phyloP scores from a whole-genome alignment of 139 green algal genomes.

The Deuterostichococcus epilithicus region DNA sequence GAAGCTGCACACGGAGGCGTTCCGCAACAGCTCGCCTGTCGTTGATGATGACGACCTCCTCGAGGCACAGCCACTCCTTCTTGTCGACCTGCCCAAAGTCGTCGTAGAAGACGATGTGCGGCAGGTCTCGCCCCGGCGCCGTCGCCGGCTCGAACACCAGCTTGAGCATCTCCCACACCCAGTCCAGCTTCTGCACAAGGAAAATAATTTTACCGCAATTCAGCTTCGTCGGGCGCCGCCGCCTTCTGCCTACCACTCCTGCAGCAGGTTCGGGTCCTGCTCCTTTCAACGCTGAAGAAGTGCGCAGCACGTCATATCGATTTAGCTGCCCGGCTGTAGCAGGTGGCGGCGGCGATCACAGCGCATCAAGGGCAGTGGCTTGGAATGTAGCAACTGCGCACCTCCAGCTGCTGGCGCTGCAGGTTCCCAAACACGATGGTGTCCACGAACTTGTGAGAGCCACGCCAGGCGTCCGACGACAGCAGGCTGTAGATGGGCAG shows the following conservation, averaged over 20 bases:
- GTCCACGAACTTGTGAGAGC: not conserved
- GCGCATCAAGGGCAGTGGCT: not conserved
- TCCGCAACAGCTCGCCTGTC: constrained; percentile 37
- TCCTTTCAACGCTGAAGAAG: too few species aligned
- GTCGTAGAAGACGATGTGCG: constrained; percentile 51
- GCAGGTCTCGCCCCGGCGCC: constrained; percentile 9
- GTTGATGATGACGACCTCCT: constrained; percentile 58
- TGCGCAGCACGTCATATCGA: too few species aligned
- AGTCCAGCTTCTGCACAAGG: constrained; percentile 42
- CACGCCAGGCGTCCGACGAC: constrained; percentile 10
- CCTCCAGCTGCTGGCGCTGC: constrained; percentile 12
- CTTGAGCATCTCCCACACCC: constrained; percentile 57
- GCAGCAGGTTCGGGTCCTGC: too few species aligned
- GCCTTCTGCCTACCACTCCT: too few species aligned
- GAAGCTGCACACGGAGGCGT: not conserved
- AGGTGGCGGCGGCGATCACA: too few species aligned
- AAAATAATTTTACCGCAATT: too few species aligned
- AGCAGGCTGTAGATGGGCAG: constrained; percentile 54
- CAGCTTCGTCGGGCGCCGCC: too few species aligned
- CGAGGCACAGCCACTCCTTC: constrained; percentile 63
- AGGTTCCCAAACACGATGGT: constrained; percentile 30
- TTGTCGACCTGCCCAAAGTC: constrained; percentile 44
- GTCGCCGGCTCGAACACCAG: constrained; percentile 36
- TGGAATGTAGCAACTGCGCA: not conserved
- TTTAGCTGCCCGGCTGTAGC: too few species aligned